Base-by-base conservation (phyloP, 1,284 basidiomycete species). In the Hypsizygus ulmarius region DNA sequence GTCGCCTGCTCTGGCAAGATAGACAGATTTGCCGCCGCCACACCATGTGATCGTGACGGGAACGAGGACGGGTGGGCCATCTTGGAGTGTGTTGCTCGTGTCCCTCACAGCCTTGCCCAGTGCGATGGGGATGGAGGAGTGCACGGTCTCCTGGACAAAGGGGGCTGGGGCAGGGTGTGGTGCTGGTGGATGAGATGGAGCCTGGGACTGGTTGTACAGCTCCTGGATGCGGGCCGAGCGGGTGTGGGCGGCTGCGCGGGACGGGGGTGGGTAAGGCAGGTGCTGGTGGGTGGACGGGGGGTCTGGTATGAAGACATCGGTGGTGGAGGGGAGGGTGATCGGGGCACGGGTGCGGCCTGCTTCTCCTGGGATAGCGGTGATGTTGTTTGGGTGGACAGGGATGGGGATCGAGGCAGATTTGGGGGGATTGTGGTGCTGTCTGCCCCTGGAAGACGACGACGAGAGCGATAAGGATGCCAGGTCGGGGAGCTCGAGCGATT, bases 401-500 rank as follows among this genome's bases (percentile, higher is more conserved):
- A 77, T 78, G 19, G 67, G 75, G 60, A 74, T 80, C 54, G 65
- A 73, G 47, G 65, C 73, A 46, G 68, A 70, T 51, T 66, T 75
- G 58, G 72, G 68, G 42, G 62, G 77, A 29, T 68, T 54, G 62
- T 65, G 35, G 68, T 52, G 68, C 32, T 39, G 40, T 14, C 54
- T 46, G 12, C 54, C 49, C 39, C 70, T 61, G 27, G 73, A 66
- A 38, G 77, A 73, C 25, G 73, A 66, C 39, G 77, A 73, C 25
- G 78, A 75, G 54, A 79, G 60, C n/a, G 78, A 72, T 48, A 84
- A 73, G 45, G 75, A 75, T 25, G 82, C 82, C 57, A 90, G 79
- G 71, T 89, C 87, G 48, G 87, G 87, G 35, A 90, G 74, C 63
- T 90, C 85, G 32, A 90, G 76, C 0, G 82, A 85, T 59, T 76